Conservation (phyloP, 129 eudicot species). For the Mikania micrantha region DNA sequence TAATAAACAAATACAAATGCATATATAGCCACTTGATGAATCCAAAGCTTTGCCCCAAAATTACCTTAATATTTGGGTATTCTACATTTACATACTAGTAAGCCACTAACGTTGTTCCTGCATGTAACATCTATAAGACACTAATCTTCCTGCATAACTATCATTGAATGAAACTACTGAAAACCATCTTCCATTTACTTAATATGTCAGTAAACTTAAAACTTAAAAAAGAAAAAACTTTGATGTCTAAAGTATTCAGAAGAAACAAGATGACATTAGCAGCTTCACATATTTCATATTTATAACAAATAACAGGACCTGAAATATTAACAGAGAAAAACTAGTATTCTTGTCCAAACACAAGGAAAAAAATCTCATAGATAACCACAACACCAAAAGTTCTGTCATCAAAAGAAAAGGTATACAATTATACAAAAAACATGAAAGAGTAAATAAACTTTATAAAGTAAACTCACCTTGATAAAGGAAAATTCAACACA, state of each 20-base stretch:
- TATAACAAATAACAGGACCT: background rate
- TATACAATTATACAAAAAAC: constrained; percentile 18
- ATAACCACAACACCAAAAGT: constrained; percentile 15
- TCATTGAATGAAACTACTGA: background rate
- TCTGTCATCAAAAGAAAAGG: constrained; percentile 13
- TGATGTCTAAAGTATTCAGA: background rate
- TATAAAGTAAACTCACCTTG: constrained; percentile 25
- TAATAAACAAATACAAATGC: background rate
- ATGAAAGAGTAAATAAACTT: constrained; percentile 7
- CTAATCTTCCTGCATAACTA: background rate
- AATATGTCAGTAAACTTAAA: background rate
- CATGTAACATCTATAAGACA: background rate
- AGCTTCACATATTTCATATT: background rate
- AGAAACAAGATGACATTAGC: background rate
- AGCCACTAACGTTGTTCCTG: background rate
- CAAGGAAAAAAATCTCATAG: constrained; percentile 12
- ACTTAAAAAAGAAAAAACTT: background rate
- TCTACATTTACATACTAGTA: background rate
- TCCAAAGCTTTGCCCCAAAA: background rate
- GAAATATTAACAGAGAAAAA: background rate
- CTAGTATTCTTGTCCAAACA: constrained; percentile 12
- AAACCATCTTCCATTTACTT: background rate
- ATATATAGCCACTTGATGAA: background rate
- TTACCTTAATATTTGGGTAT: background rate
- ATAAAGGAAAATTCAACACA: background rate